phyloP scores from a whole-genome alignment of 2,329 filamentous ascomycete species.

The Rhytidhysteron rufulum region DNA sequence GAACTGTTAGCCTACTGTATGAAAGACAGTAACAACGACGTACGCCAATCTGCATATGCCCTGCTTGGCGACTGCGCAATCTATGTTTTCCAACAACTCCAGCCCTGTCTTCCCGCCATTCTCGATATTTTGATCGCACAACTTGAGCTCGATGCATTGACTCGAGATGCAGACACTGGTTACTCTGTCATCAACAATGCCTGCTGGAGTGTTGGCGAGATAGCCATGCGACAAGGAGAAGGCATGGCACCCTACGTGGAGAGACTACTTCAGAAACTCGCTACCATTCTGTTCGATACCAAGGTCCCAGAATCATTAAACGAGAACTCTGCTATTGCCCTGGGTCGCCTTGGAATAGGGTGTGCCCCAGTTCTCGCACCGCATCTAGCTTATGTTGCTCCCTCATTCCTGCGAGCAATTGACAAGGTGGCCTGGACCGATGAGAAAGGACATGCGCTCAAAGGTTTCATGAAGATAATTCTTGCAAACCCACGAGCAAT shows the following conservation, averaged over 20 bases:
- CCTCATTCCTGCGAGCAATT: slow-evolving; percentile 78
- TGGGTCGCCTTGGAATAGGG: slow-evolving; percentile 80
- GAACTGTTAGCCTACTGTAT: slow-evolving; percentile 88
- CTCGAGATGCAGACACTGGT: slow-evolving; percentile 74
- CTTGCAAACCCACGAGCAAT: slow-evolving; percentile 86
- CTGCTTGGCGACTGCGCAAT: slow-evolving; percentile 92
- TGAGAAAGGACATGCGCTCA: slow-evolving; percentile 90
- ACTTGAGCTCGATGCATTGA: slow-evolving; percentile 67
- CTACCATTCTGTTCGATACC: slow-evolving; percentile 79
- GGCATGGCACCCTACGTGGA: slow-evolving; percentile 74
- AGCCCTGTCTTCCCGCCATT: slow-evolving; percentile 67
- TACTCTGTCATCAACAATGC: slow-evolving; percentile 98
- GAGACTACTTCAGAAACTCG: slow-evolving; percentile 70
- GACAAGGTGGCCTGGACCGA: slow-evolving; percentile 80
- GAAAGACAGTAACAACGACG: slow-evolving; percentile 86
- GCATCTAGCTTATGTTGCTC: slow-evolving; percentile 74
- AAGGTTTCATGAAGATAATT: slow-evolving; percentile 83
- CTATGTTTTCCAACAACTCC: slow-evolving; percentile 80
- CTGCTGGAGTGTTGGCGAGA: slow-evolving; percentile 94
- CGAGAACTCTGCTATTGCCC: slow-evolving; percentile 91
- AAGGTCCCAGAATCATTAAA: slow-evolving; percentile 81
- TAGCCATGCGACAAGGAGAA: slow-evolving; percentile 71
- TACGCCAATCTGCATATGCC: slow-evolving; percentile 93
- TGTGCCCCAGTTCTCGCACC: slow-evolving; percentile 74
- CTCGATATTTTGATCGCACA: slow-evolving; percentile 82